Conservation (phyloP, 2,329 filamentous ascomycete genomes). For the Lasiodiplodia hormozganensis region DNA sequence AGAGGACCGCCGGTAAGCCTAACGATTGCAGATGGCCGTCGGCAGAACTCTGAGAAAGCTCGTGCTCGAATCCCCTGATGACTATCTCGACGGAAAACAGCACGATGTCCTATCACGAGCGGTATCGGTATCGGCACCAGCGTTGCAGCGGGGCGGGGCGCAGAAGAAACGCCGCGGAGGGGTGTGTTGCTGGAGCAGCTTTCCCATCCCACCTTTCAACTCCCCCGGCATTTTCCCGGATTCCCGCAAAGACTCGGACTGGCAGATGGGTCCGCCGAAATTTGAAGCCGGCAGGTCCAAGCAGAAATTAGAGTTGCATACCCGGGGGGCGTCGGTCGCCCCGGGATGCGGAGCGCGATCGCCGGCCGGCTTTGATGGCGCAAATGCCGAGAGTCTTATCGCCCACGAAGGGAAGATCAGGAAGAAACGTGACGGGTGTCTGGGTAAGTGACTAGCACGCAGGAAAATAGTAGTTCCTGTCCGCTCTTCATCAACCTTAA, state of each 20-base stretch:
- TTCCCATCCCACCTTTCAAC: slow-evolving; percentile 21
- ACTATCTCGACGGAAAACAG: neutral
- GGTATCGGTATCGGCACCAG: slow-evolving; percentile 2
- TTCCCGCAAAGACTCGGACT: neutral
- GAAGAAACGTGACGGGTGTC: neutral
- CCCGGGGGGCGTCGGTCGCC: neutral
- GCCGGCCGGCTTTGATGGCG: slow-evolving; percentile 21
- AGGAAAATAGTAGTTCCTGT: slow-evolving; percentile 5
- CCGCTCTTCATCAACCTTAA: neutral
- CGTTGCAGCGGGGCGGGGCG: neutral
- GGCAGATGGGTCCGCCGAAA: neutral
- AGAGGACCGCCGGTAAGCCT: neutral
- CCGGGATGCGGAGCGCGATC: neutral
- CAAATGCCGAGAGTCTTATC: slow-evolving; percentile 10
- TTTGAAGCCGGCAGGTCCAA: slow-evolving; percentile 6
- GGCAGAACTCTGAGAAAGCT: neutral
- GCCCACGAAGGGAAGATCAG: neutral
- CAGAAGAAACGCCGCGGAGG: neutral
- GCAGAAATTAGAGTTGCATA: neutral
- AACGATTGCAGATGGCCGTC: neutral
- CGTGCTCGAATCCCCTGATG: neutral
- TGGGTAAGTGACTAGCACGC: no score
- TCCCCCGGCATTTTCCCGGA: neutral
- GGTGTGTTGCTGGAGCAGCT: neutral
- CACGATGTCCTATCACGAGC: slow-evolving; percentile 17